Percentiles rank a stretch among this genome's conserved stretches.
phyloP scores from a whole-genome alignment of 1,139 yeast species.

The Dujonia santamariae region DNA sequence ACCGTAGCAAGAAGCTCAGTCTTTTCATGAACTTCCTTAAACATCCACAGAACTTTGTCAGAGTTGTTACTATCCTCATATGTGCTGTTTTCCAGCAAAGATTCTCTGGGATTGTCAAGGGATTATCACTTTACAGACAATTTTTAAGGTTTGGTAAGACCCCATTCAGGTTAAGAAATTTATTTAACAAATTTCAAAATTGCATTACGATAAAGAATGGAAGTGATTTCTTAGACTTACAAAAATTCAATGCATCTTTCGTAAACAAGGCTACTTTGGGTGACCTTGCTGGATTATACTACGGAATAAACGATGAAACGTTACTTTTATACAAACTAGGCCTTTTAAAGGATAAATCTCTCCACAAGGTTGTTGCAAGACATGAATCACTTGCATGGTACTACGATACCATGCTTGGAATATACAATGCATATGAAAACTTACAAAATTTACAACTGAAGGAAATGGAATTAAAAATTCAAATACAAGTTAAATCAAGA shows the following conservation, averaged over 20 bases:
- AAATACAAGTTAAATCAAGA: constrained; percentile 37
- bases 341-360: constrained; percentile 37
- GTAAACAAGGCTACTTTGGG: constrained; percentile 42
- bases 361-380: constrained; percentile 36
- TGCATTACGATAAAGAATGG: constrained; percentile 1
- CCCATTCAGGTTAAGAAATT: constrained; percentile 46
- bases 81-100: constrained; percentile 34
- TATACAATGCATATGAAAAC: constrained; percentile 45
- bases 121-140: constrained; percentile 62
- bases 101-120: constrained; percentile 44
- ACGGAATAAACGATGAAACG: constrained; percentile 62
- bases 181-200: constrained; percentile 19
- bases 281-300: constrained; percentile 54
- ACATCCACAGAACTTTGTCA: constrained; percentile 41
- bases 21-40: constrained; percentile 35
- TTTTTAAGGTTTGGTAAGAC: constrained; percentile 69
- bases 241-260: constrained; percentile 20
- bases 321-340: constrained; percentile 52
- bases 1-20: constrained; percentile 30
- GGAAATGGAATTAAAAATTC: constrained; percentile 41
- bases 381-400: constrained; percentile 69
- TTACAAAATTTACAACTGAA: constrained; percentile 38
- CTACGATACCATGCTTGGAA: constrained; percentile 53
- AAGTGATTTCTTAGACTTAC: constrained; percentile 6
- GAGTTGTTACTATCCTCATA: constrained; percentile 30